phyloP scores from a whole-genome alignment of 2,329 filamentous ascomycete genomes.

The Calonectria hongkongensis region DNA sequence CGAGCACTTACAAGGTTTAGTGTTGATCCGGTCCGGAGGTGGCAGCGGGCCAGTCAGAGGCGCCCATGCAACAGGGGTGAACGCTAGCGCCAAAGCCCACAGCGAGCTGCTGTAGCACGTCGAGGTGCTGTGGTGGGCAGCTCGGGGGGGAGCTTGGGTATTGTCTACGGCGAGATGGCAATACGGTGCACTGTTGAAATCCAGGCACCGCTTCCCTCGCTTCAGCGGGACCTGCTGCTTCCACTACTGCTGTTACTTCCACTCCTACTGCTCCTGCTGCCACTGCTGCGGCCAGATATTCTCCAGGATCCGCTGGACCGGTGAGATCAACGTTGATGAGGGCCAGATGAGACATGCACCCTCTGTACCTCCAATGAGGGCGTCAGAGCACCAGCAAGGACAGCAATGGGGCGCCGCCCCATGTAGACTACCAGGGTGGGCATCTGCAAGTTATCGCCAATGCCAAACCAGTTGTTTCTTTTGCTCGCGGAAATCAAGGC shows the following conservation, averaged over 20 bases:
- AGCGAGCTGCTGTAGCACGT: constrained; percentile 30
- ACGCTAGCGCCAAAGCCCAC: constrained; percentile 40
- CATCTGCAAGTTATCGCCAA: constrained; percentile 25
- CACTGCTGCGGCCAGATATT: neutral
- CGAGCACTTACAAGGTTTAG: constrained; percentile 61
- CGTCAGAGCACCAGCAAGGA: constrained; percentile 10
- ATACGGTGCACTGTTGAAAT: neutral
- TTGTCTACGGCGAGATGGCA: neutral
- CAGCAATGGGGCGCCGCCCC: constrained; percentile 3
- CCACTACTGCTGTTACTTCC: too few species aligned
- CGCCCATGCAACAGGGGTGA: constrained; percentile 43
- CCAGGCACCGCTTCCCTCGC: too few species aligned
- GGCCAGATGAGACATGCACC: constrained; percentile 23
- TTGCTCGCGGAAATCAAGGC: constrained; percentile 4
- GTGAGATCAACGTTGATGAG: constrained; percentile 9
- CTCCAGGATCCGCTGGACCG: neutral
- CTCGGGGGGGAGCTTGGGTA: neutral
- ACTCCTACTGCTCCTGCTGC: neutral
- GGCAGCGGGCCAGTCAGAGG: constrained; percentile 55
- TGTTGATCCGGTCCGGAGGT: constrained; percentile 62
- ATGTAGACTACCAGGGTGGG: constrained; percentile 5
- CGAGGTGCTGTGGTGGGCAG: constrained; percentile 22
- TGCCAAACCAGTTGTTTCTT: constrained; percentile 22
- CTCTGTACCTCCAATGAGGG: constrained; percentile 10
- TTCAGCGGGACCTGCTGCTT: neutral